Evolutionary conservation across 2,329 filamentous ascomycete species (phyloP).

Genomic region (Xylaria sp.): DNA sequence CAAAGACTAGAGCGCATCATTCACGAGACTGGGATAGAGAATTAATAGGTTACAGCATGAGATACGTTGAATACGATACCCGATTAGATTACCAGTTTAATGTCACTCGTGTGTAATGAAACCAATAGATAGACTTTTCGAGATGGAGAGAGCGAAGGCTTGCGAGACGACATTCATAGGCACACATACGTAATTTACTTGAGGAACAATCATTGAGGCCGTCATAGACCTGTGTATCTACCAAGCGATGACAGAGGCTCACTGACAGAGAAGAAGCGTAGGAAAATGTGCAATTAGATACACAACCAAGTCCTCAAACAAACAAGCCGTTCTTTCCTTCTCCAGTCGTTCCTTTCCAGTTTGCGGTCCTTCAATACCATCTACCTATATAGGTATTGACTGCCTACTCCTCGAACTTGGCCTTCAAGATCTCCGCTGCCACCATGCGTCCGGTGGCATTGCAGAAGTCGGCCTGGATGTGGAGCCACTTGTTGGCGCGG

Average conservation of each 20-base stretch:
- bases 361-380: background rate
- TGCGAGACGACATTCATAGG: background rate
- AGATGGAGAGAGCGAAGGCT: background rate
- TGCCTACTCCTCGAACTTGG: conserved; percentile 43
- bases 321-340: background rate
- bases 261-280: background rate
- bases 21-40: conserved; percentile 14
- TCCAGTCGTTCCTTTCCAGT: background rate
- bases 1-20: background rate
- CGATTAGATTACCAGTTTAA: background rate
- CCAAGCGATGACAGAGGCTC: background rate
- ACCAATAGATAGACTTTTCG: background rate
- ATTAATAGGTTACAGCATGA: conserved; percentile 13
- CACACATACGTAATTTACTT: background rate
- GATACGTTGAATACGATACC: conserved; percentile 12
- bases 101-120: background rate
- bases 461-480: conserved; percentile 46
- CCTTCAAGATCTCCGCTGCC: conserved; percentile 39
- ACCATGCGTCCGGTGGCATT: conserved; percentile 47
- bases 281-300: background rate
- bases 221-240: background rate
- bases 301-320: background rate
- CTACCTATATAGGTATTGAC: background rate
- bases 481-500: conserved; percentile 43
- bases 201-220: background rate